Base-by-base conservation (phyloP, 148 eudicot genomes). In the Persicaria tinctoria region DNA sequence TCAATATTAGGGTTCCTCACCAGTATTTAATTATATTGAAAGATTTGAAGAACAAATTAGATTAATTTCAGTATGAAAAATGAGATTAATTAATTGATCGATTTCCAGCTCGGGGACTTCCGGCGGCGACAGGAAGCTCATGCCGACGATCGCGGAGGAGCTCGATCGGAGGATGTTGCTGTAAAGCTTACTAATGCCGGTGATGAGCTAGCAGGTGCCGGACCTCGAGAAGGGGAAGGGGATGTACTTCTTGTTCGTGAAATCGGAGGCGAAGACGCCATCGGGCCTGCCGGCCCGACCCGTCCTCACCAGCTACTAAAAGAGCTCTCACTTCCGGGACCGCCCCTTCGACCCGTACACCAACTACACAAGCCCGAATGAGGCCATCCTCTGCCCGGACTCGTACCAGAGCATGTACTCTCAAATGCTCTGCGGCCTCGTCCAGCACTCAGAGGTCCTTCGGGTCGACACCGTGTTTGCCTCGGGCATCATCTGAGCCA, bases 381-480 rank as follows among this genome's bases (percentile, higher is more conserved):
- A 90, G 73, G 83, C 92, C 68, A 87, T 90, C 73, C 83, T 90
- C 23, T 90, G 96, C 83, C 74, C 87, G 0, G 96, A 90, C 78
- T 83, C 91, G 1, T 89, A 87, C 87, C 97, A 91, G 60, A 85
- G 89, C 80, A 91, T 91, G 97, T 91, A 91, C 78, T 79, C 97
- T 56, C 97, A 91, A 59, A 82, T 91, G 85, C 86, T 91, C 38
- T 89, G 89, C 73, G 93, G 97, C 68, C 83, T 91, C 0, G 77
- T 74, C 83, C 89, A 86, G 16, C 78, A 79, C 76, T 73, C 79
- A 23, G 93, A 91, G n/a, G 96, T 91, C 45, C 85, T 90, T 6
- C 85, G 96, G 79, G 96, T 90, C 73, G 96, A 91, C 49, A 93
- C 93, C 1, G 90, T 87, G n/a, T 91, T 91, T 0, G 97, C 97